phyloP scores from a whole-genome alignment of 805 yeast genomes.

The Kregervanrija pseudodelftensis region DNA sequence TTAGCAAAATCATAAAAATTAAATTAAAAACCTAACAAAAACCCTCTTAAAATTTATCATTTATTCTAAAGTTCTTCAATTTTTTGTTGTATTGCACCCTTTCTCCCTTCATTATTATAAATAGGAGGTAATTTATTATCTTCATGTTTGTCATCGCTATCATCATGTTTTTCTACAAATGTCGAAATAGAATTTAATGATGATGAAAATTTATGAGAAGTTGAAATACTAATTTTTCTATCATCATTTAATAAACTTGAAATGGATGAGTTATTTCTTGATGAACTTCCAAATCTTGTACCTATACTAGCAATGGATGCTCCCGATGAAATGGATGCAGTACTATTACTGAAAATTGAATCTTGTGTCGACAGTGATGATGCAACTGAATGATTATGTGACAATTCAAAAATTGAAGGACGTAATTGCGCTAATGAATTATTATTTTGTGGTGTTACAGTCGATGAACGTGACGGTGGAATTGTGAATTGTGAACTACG shows the following conservation, averaged over 20 bases:
- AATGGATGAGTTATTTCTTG: conserved; percentile 21
- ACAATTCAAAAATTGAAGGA: conserved; percentile 13
- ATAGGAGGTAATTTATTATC: too few species aligned
- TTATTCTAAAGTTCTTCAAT: too few species aligned
- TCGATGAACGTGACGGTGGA: too few species aligned
- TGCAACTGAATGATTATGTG: conserved; percentile 11
- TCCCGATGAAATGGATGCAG: conserved; percentile 17
- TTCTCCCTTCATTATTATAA: too few species aligned
- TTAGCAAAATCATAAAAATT: not conserved
- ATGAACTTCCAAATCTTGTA: not conserved
- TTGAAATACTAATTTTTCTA: conserved; percentile 3
- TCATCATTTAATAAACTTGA: conserved; percentile 21
- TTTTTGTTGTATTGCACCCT: too few species aligned
- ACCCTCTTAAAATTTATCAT: not conserved
- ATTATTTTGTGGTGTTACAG: too few species aligned
- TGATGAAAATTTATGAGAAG: not conserved
- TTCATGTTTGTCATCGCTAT: not conserved
- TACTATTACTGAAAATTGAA: conserved; percentile 21
- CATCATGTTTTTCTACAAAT: not conserved
- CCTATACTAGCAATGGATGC: too few species aligned
- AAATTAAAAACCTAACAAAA: conserved; percentile 1
- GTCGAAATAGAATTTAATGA: not conserved
- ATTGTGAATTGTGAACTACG: not conserved
- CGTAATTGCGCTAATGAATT: conserved; percentile 4
- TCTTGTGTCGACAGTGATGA: conserved; percentile 20